Evolutionary conservation across 768 basidiomycete genomes (phyloP), one percentile per base, ranked within the genome.

Genomic region (Mycena galopus): DNA sequence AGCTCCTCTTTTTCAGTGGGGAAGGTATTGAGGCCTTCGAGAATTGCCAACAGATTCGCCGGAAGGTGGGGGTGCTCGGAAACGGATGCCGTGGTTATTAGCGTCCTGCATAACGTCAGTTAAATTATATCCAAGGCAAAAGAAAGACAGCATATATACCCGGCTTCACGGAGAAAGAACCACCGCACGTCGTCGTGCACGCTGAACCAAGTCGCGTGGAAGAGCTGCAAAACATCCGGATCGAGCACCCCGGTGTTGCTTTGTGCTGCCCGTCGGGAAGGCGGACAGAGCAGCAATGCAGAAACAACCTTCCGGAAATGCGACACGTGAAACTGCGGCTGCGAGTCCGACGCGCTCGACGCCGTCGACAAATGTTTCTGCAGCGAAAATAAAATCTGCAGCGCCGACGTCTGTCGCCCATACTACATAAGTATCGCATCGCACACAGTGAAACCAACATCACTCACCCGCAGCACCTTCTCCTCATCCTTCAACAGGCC

Each of bases 131-230:
- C 6, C 23, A 9, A 16, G 37, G 19, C 19, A 58, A 30, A 59
- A 8, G 84, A 58, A 25, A 16, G 39, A 39, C 4, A 14, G 14
- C 11, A 7, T 10, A 16, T 88, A 69, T 80, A 93, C 95, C 86
- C 88, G 65, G 93, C 86, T 77, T 96, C 94, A 51, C 93, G 88
- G 37, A 97, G 86, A 84, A 96, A 96, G 84, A 93, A 94, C 94
- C 94, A 97, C 69, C 96, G 89, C 35, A 97, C 84, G 77, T 97
- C 96, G 77, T 95, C 93, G 78, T 94, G 78, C 16, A 93, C 89
- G 73, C 90, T 91, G 75, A 95, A 87, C 91, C 93, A 96, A 17
- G 88, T 91, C 57, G 88, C 87, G 65, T 91, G 83, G 76, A 96
- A 95, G 14, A 86, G 81, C 51, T 89, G 83, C 29, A 91, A 82